A percentile compares a stretch with the other conserved stretches of the same genome.
These are phyloP conservation scores for Quercus lobata DNA, from an alignment of 331 rosid genomes.

Conservation along the genomic window DNA sequence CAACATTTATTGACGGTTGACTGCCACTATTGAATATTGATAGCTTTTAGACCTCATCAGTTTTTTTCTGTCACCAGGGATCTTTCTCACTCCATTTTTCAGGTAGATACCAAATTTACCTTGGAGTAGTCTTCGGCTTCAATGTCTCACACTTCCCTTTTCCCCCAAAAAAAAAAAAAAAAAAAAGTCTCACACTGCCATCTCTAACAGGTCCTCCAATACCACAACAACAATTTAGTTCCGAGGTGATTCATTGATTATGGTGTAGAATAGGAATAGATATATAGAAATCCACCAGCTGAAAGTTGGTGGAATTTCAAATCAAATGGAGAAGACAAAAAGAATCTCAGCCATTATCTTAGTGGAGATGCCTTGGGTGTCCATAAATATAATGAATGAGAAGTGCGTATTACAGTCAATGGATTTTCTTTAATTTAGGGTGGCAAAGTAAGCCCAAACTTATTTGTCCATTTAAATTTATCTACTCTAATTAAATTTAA, in stretches of 20 bases:
- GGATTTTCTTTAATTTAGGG: neutral
- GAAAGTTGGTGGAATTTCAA: slow-evolving; percentile 34
- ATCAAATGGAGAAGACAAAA: slow-evolving; percentile 17
- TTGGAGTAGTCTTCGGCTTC: too few relatives aligned
- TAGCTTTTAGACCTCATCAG: too few relatives aligned
- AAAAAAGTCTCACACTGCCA: too few relatives aligned
- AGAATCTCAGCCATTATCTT: slow-evolving; percentile 13
- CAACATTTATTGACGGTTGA: too few relatives aligned
- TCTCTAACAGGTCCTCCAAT: slow-evolving; percentile 8
- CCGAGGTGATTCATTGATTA: neutral
- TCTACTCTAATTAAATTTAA: too few relatives aligned
- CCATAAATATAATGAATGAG: neutral
- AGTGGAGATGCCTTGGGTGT: neutral
- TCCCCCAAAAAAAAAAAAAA: too few relatives aligned
- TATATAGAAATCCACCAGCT: slow-evolving; percentile 19
- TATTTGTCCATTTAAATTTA: too few relatives aligned
- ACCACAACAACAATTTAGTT: slow-evolving; percentile 36
- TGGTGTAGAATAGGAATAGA: slow-evolving; percentile 26
- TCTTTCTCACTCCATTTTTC: too few relatives aligned
- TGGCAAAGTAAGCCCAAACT: rapidly evolving
- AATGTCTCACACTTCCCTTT: too few relatives aligned
- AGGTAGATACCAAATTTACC: too few relatives aligned
- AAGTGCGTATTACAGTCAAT: slow-evolving; percentile 17
- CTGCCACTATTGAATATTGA: too few relatives aligned
- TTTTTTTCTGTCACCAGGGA: too few relatives aligned